Conservation (phyloP, 2,329 filamentous ascomycete species). For the Aspergillus sp. region DNA sequence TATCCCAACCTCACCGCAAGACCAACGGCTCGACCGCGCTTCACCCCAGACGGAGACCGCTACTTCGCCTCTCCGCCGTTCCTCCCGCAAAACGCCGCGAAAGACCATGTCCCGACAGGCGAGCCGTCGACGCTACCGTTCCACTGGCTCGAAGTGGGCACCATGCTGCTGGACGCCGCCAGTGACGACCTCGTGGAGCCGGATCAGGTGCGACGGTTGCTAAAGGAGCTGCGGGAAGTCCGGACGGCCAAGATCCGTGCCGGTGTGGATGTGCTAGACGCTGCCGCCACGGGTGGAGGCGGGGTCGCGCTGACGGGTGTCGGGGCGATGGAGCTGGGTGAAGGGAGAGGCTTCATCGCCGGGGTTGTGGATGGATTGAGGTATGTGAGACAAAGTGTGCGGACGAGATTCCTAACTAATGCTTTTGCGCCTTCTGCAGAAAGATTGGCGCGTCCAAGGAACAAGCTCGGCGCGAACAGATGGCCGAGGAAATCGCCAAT, state of each 20-base stretch:
- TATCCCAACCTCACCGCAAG: slow-evolving; percentile 22
- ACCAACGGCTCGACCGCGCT: slow-evolving; percentile 26
- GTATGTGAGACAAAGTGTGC: slow-evolving; percentile 29
- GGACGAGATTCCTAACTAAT: slow-evolving; percentile 3
- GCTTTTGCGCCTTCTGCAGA: slow-evolving; percentile 37
- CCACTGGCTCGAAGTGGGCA: slow-evolving; percentile 90
- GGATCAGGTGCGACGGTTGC: slow-evolving; percentile 68
- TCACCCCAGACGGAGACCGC: slow-evolving; percentile 38
- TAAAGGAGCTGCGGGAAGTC: slow-evolving; percentile 82
- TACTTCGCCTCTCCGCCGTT: slow-evolving; percentile 67
- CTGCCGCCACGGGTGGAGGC: slow-evolving; percentile 48
- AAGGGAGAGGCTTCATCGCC: slow-evolving; percentile 77
- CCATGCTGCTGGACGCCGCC: slow-evolving; percentile 81
- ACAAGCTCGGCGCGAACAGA: slow-evolving; percentile 70
- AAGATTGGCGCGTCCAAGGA: slow-evolving; percentile 81
- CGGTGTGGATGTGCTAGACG: slow-evolving; percentile 68
- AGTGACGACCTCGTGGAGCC: slow-evolving; percentile 75
- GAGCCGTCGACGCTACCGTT: slow-evolving; percentile 64
- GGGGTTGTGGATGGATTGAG: slow-evolving; percentile 83
- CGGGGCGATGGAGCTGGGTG: slow-evolving; percentile 88
- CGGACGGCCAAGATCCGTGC: slow-evolving; percentile 83
- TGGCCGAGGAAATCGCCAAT: slow-evolving; percentile 63
- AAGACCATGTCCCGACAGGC: slow-evolving; percentile 52
- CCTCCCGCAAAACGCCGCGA: slow-evolving; percentile 69
- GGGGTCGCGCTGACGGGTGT: slow-evolving; percentile 78